Base-by-base conservation (phyloP, 1,284 basidiomycete species). In the Boletus calvinii region DNA sequence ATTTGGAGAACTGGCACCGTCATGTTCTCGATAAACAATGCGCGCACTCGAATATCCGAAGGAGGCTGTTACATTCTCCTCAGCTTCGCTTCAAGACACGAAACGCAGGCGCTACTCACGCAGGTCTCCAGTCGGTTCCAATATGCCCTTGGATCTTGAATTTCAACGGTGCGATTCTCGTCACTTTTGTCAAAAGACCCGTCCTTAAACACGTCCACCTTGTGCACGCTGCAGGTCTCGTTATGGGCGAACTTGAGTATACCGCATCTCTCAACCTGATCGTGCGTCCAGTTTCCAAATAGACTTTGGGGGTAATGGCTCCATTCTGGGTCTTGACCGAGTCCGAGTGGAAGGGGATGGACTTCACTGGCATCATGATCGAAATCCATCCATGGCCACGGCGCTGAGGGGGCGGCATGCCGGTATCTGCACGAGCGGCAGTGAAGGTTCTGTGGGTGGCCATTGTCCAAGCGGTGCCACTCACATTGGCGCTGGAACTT, bases 201-300 rank as follows among this genome's bases (percentile, higher is more conserved):
- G 22, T 72, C 54, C 4, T 66, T 35, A 36, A 59, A 56, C 8
- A 82, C 71, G 50, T 80, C 74, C 35, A 81, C 66, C 38, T 69
- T 72, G 56, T 75, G 67, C 10, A 79, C 65, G 1, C 52, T 64
- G 51, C 74, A 79, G 0, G 55, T 36, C n/a, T 67, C 64, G 10
- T 48, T 17, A 15, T 56, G 52, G 6, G 30, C 22, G 13, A 50
- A 52, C 12, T 61, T 60, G 4, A 75, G 58, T 46, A 77, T 64
- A 17, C 65, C 63, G 48, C 79, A 80, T 52, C 73, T 66, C 29
- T 57, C 47, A n/a, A 79, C 72, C 58, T 79, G 79, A 9, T 60
- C 59, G 6, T 54, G 56, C 3, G 77, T 79, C 80, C 80, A 81
- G 59, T 80, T 81, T 26, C 74, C 74, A 57, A 79, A 81, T 9